Conservation (phyloP, 495 filamentous ascomycete species). For the Lophiostoma macrostomum region DNA sequence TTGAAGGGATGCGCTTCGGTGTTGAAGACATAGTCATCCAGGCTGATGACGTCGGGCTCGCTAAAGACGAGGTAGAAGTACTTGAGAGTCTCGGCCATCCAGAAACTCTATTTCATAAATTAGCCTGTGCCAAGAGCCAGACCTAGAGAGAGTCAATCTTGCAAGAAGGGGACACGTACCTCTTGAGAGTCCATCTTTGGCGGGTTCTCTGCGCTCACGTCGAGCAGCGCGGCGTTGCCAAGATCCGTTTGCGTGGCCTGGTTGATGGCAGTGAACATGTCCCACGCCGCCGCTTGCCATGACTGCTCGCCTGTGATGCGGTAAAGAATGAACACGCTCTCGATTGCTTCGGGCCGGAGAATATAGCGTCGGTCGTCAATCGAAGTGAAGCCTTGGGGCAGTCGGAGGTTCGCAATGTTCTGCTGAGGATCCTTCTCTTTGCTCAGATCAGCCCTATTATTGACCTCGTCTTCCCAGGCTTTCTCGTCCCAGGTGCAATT, state of each 20-base stretch:
- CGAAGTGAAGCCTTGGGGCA: conserved; percentile 59
- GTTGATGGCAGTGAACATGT: conserved; percentile 68
- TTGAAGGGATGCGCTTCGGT: conserved; percentile 40
- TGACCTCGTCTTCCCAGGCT: conserved; percentile 44
- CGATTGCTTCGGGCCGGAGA: conserved; percentile 54
- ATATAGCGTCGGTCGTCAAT: conserved; percentile 63
- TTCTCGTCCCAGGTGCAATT: conserved; percentile 58
- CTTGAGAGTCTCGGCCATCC: conserved; percentile 71
- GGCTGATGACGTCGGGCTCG: conserved; percentile 36
- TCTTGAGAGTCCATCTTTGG: conserved; percentile 35
- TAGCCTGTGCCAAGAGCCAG: not conserved
- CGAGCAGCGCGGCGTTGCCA: conserved; percentile 59
- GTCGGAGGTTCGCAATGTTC: conserved; percentile 46
- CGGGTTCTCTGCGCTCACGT: conserved; percentile 47
- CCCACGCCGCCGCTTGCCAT: conserved; percentile 69
- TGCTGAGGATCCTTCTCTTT: conserved; percentile 41
- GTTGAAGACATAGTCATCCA: conserved; percentile 40
- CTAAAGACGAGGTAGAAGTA: conserved; percentile 41
- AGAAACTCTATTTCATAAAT: conserved; percentile 49
- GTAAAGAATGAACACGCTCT: conserved; percentile 68
- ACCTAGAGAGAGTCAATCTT: not conserved
- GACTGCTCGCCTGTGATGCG: conserved; percentile 68
- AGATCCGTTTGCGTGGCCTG: conserved; percentile 58
- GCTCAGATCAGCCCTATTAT: conserved; percentile 25
- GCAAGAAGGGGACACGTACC: too few species aligned